A percentile compares a stretch with the other conserved stretches of the same genome.
These are phyloP conservation scores for Mortierella sp. DNA, from an alignment of 371 early-diverging fungal genomes.

Conservation along the genomic window DNA sequence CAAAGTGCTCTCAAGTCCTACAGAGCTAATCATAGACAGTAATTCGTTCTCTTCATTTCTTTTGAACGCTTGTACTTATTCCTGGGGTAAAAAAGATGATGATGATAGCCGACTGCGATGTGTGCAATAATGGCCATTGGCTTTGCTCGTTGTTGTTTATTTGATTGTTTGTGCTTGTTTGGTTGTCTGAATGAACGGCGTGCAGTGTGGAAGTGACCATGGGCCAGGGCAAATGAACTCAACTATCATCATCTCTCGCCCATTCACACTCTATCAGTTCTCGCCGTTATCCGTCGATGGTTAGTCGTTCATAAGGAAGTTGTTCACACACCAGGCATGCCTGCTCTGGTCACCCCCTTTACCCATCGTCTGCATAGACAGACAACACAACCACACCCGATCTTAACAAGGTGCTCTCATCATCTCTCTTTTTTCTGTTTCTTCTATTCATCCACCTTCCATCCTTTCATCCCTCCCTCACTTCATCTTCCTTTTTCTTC, in stretches of 20 bases:
- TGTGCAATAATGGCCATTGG: no score
- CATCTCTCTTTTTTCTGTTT: not conserved
- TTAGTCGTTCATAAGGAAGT: not conserved
- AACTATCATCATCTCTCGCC: no score
- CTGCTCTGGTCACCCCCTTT: no score
- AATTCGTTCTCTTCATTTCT: not conserved
- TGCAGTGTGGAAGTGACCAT: no score
- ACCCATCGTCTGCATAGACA: not conserved
- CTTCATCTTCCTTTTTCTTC: not conserved
- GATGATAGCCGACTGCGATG: no score
- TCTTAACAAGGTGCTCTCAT: not conserved
- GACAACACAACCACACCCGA: not conserved
- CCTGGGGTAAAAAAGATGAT: no score
- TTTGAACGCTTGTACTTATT: not conserved
- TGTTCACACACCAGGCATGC: not conserved
- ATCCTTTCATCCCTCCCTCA: not conserved
- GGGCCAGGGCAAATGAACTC: no score
- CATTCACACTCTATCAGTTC: no score
- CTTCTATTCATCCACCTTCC: not conserved
- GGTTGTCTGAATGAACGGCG: no score
- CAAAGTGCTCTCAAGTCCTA: constrained; percentile 10
- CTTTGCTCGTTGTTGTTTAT: no score
- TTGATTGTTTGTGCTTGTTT: no score
- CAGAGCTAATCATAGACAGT: not conserved
- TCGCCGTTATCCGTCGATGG: no score